These are phyloP conservation scores for Dendrobium officinale DNA, from an alignment of 106 monocot species.

Conservation along the genomic window DNA sequence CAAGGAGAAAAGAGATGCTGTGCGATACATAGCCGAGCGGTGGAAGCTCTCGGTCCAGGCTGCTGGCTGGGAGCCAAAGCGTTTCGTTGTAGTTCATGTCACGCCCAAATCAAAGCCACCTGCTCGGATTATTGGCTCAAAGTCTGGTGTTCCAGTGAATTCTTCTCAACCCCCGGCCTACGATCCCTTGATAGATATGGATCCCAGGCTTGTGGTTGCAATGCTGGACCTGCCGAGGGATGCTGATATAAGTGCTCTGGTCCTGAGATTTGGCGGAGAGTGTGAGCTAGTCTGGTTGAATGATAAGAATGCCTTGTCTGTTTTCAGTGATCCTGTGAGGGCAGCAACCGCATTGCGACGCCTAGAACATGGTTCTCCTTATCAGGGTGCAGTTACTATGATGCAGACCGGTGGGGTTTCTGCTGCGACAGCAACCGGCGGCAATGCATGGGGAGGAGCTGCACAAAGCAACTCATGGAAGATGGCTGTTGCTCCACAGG, in stretches of 20 bases:
- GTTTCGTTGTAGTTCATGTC: conserved; percentile 68
- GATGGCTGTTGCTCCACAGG: conserved; percentile 31
- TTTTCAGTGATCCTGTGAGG: conserved; percentile 77
- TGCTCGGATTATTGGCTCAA: conserved; percentile 48
- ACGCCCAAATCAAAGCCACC: conserved; percentile 86
- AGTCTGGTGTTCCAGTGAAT: conserved; percentile 44
- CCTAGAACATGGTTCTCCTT: conserved; percentile 70
- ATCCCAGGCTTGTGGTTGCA: conserved; percentile 85
- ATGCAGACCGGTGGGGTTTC: conserved; percentile 20
- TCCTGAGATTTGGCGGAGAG: conserved; percentile 91
- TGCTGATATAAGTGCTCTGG: conserved; percentile 82
- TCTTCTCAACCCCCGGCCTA: conserved; percentile 38
- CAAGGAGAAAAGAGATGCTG: conserved; percentile 88
- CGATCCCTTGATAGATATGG: conserved; percentile 89
- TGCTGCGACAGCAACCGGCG: conserved; percentile 10
- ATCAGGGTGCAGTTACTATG: conserved; percentile 67
- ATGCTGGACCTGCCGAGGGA: conserved; percentile 90
- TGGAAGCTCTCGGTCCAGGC: conserved; percentile 82
- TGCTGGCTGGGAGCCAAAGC: conserved; percentile 90
- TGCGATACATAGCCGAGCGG: conserved; percentile 73
- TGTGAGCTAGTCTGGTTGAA: conserved; percentile 94
- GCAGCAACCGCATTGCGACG: conserved; percentile 87
- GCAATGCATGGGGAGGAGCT: conserved; percentile 39
- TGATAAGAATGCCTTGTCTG: conserved; percentile 91
- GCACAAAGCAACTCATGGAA: conserved; percentile 63